These are phyloP conservation scores for Cystofilobasidium bisporidii DNA, from an alignment of 768 basidiomycete species.

Conservation along the genomic window DNA sequence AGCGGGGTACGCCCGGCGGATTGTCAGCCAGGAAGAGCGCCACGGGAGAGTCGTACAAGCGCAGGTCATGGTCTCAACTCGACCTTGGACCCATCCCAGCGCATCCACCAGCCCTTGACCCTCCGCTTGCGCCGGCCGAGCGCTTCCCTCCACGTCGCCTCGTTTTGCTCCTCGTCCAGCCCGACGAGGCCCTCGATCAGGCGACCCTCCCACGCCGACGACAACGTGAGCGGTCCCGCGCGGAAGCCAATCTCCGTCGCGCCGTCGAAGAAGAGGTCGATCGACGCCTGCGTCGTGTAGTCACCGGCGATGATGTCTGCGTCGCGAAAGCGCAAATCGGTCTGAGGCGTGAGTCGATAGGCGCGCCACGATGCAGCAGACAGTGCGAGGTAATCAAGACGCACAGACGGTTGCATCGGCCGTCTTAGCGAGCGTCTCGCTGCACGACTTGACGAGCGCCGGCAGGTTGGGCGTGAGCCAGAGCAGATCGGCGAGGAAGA, in stretches of 20 bases:
- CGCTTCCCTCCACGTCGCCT: neutral
- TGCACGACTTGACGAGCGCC: neutral
- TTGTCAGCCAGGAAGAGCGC: no score
- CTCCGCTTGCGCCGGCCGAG: neutral
- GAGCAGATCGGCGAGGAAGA: constrained; percentile 37
- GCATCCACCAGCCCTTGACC: neutral
- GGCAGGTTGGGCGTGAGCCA: neutral
- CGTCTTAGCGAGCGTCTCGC: neutral
- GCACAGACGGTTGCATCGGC: neutral
- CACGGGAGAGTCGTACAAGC: no score
- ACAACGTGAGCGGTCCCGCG: neutral
- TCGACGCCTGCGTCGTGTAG: neutral
- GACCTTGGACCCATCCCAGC: neutral
- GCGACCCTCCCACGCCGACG: neutral
- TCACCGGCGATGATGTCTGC: neutral
- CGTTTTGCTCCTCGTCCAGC: neutral
- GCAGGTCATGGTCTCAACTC: neutral
- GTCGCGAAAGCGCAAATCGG: neutral
- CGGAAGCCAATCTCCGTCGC: neutral
- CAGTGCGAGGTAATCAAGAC: neutral
- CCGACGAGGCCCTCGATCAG: constrained; percentile 6
- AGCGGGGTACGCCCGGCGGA: no score
- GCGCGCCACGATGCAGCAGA: neutral
- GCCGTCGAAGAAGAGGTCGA: neutral
- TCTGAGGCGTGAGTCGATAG: neutral